Evolutionary conservation across 2,329 filamentous ascomycete species (phyloP).

Genomic region (Ophiostoma pallidulum): DNA sequence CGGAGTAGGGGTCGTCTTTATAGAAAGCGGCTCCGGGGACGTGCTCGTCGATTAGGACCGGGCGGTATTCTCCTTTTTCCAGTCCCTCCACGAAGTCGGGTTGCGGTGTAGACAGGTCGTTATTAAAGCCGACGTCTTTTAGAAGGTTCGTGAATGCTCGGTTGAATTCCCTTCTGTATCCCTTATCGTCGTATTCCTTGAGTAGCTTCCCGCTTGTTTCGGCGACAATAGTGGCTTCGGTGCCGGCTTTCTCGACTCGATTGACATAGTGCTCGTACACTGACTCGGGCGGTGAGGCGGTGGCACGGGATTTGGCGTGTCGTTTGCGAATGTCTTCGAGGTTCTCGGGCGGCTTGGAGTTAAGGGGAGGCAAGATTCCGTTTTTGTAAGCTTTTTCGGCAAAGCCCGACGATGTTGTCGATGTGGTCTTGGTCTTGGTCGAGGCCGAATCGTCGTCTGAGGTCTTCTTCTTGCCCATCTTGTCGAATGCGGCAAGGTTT

Average conservation of each 20-base stretch:
- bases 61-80: slow-evolving; percentile 11
- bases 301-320: slow-evolving; percentile 7
- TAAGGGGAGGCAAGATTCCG: slow-evolving; percentile 11
- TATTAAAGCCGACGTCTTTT: slow-evolving; percentile 21
- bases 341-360: slow-evolving; percentile 17
- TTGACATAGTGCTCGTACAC: slow-evolving; percentile 13
- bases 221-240: slow-evolving; percentile 17
- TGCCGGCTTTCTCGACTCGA: slow-evolving; percentile 8
- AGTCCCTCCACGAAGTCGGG: slow-evolving; percentile 23
- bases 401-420: slow-evolving; percentile 12
- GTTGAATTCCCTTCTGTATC: slow-evolving; percentile 10
- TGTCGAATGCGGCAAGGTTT: slow-evolving; percentile 9
- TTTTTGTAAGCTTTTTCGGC: slow-evolving; percentile 14
- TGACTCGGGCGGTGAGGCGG: slow-evolving; percentile 14
- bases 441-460: neutral
- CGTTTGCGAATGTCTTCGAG: slow-evolving; percentile 14
- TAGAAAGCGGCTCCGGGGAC: slow-evolving; percentile 17
- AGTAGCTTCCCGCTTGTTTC: slow-evolving; percentile 13
- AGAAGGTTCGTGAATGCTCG: slow-evolving; percentile 20
- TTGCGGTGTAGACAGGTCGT: slow-evolving; percentile 20
- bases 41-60: slow-evolving; percentile 11
- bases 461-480: slow-evolving; percentile 9
- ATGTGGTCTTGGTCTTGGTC: slow-evolving; percentile 4
- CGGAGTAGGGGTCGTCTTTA: slow-evolving; percentile 15
- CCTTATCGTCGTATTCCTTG: slow-evolving; percentile 14